Conservation (phyloP, 352 stramenopile genomes). For the Globisporangium sylvaticum region DNA sequence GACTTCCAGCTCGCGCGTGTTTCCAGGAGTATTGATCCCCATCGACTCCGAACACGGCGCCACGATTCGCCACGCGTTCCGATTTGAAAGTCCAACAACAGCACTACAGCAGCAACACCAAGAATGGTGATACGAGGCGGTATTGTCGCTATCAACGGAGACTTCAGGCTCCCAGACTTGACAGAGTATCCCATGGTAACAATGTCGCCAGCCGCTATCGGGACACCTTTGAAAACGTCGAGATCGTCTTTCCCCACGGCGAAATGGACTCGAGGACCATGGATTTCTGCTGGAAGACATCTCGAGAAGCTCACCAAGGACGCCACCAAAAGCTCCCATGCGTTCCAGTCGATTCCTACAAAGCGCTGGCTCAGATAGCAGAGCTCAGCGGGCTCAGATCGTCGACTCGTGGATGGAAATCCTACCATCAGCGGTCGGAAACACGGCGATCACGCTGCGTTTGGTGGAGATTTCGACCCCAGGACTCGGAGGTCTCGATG, state of each 20-base stretch:
- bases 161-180: not conserved
- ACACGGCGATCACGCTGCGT: not conserved
- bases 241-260: conserved; percentile 10
- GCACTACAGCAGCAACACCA: too few relatives aligned
- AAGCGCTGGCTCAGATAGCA: conserved; percentile 7
- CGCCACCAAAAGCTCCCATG: not conserved
- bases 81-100: not conserved
- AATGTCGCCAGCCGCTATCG: not conserved
- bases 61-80: not conserved
- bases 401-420: conserved; percentile 17
- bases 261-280: conserved; percentile 9
- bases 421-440: not conserved
- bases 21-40: not conserved
- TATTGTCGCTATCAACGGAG: conserved; percentile 11
- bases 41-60: not conserved
- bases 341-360: conserved; percentile 1
- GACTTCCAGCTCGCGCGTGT: conserved; percentile 3
- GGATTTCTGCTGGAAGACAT: conserved; percentile 3
- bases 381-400: conserved; percentile 11
- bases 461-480: conserved; percentile 3
- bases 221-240: not conserved
- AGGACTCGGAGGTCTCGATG: not conserved
- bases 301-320: not conserved
- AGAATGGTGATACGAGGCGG: not conserved
- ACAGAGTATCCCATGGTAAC: not conserved